phyloP scores from a whole-genome alignment of 805 yeast genomes.

The Hanseniaspora lachancei region DNA sequence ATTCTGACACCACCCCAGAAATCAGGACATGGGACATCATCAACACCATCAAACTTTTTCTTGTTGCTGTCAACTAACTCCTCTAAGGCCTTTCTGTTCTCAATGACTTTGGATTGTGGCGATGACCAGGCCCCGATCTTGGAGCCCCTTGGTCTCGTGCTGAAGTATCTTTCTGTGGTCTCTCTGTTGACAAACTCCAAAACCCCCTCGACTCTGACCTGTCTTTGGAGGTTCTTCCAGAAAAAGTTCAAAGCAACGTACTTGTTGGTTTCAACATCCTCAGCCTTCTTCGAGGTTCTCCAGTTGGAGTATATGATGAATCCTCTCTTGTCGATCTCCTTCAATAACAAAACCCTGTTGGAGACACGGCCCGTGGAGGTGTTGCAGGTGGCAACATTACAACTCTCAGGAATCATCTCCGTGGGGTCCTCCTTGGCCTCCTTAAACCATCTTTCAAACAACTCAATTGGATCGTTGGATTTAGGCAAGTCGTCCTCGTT shows the following conservation, averaged over 20 bases:
- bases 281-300: constrained; percentile 70
- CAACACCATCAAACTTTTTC: constrained; percentile 18
- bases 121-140: constrained; percentile 95
- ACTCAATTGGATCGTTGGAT: constrained; percentile 47
- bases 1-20: constrained; percentile 92
- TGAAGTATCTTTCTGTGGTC: constrained; percentile 63
- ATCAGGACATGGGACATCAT: constrained; percentile 77
- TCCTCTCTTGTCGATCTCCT: constrained; percentile 77
- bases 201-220: constrained; percentile 81
- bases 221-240: constrained; percentile 85
- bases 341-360: constrained; percentile 69
- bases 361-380: constrained; percentile 86
- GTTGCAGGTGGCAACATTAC: constrained; percentile 77
- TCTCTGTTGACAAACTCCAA: constrained; percentile 63
- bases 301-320: constrained; percentile 85
- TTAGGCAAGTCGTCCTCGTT: constrained; percentile 38
- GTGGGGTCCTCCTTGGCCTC: constrained; percentile 46
- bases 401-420: constrained; percentile 65
- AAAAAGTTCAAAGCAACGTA: constrained; percentile 76
- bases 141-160: constrained; percentile 83
- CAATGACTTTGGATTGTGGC: constrained; percentile 61
- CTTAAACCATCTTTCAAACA: constrained; percentile 74
- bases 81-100: constrained; percentile 31
- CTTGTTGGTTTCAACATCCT: constrained; percentile 58
- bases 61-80: constrained; percentile 13